These are phyloP conservation scores for Diaporthe destruens DNA, from an alignment of 2,329 filamentous ascomycete species.

Conservation along the genomic window DNA sequence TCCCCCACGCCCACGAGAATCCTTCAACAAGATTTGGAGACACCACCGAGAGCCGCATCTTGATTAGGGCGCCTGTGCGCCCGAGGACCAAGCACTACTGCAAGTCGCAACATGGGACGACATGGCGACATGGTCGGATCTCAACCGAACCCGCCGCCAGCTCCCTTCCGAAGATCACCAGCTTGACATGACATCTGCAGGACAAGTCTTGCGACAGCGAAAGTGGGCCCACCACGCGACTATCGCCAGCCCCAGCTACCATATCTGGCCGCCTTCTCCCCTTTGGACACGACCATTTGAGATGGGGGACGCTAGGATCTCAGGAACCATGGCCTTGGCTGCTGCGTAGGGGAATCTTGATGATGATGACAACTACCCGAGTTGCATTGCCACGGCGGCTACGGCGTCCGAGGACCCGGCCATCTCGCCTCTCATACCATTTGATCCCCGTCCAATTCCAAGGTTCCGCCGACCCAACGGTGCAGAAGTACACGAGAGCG, in stretches of 20 bases:
- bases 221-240: slow-evolving; percentile 26
- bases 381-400: slow-evolving; percentile 5
- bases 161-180: slow-evolving; percentile 4
- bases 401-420: slow-evolving; percentile 6
- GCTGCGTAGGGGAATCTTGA: neutral
- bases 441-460: neutral
- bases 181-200: slow-evolving; percentile 16
- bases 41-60: slow-evolving; percentile 5
- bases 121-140: slow-evolving; percentile 24
- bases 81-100: neutral
- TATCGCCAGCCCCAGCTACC: neutral
- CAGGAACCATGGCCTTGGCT: neutral
- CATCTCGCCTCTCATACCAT: neutral
- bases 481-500: neutral
- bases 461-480: neutral
- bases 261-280: slow-evolving; percentile 1
- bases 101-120: neutral
- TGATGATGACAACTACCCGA: slow-evolving; percentile 4
- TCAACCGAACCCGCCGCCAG: slow-evolving; percentile 12
- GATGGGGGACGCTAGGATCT: slow-evolving; percentile 2
- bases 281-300: neutral
- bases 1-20: slow-evolving; percentile 18
- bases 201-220: slow-evolving; percentile 18
- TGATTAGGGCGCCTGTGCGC: slow-evolving; percentile 18
- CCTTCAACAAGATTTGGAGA: slow-evolving; percentile 26